Evolutionary conservation across 2,329 filamentous ascomycete genomes (phyloP).

Genomic region (Pseudohalonectria lignicola): DNA sequence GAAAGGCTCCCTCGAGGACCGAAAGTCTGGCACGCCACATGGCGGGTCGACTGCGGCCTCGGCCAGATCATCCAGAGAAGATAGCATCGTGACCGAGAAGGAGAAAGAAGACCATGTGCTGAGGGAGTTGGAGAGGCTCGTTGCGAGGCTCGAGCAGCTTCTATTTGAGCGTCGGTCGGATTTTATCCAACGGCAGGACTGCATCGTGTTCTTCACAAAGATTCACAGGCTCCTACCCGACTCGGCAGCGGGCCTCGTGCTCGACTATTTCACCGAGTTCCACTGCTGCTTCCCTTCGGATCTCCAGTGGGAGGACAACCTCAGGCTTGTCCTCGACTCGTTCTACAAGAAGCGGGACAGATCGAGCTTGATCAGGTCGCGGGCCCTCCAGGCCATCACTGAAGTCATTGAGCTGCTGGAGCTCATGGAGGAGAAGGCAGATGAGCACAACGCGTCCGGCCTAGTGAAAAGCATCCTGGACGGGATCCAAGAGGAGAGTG

Average conservation of each 20-base stretch:
- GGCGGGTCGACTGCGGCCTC: too few relatives aligned
- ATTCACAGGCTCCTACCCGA: conserved; percentile 54
- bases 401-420: conserved; percentile 49
- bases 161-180: conserved; percentile 33
- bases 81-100: too few relatives aligned
- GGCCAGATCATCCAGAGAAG: conserved; percentile 10
- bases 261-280: conserved; percentile 58
- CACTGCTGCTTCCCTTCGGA: conserved; percentile 64
- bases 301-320: conserved; percentile 53
- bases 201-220: conserved; percentile 55
- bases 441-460: conserved; percentile 43
- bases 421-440: conserved; percentile 45
- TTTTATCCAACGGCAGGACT: conserved; percentile 53
- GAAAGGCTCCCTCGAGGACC: too few relatives aligned
- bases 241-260: conserved; percentile 49
- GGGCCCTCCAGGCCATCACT: conserved; percentile 49
- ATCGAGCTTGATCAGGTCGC: conserved; percentile 50
- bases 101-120: conserved; percentile 27
- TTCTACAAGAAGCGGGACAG: conserved; percentile 54
- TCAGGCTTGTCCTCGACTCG: conserved; percentile 45
- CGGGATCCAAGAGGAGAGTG: conserved; percentile 50
- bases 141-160: conserved; percentile 37
- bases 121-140: conserved; percentile 31
- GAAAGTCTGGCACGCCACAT: too few relatives aligned
- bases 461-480: conserved; percentile 52